Conservation (phyloP, 192 early-diverging fungal genomes). For the Backusella psychrophila region DNA sequence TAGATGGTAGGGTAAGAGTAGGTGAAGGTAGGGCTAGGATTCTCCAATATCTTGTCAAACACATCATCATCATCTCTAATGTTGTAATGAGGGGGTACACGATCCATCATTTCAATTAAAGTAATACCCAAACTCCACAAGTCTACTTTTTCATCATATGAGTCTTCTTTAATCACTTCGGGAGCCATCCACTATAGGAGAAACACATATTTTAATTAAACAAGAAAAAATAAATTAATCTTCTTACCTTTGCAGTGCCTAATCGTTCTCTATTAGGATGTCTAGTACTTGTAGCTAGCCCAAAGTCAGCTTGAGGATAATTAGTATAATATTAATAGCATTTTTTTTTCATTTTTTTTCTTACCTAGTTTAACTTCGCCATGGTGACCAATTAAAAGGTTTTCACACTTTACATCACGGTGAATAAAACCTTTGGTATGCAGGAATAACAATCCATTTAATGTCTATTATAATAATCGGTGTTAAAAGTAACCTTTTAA, state of each 20-base stretch:
- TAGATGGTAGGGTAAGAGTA: slow-evolving; percentile 35
- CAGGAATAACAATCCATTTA: slow-evolving; percentile 32
- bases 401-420: slow-evolving; percentile 43
- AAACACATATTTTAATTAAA: background rate
- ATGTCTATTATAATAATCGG: slow-evolving; percentile 16
- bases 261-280: slow-evolving; percentile 34
- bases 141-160: slow-evolving; percentile 36
- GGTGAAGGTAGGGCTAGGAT: slow-evolving; percentile 34
- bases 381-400: slow-evolving; percentile 31
- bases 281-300: slow-evolving; percentile 25
- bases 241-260: slow-evolving; percentile 37
- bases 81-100: slow-evolving; percentile 40
- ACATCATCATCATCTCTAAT: slow-evolving; percentile 23
- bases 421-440: slow-evolving; percentile 37
- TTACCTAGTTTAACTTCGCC: slow-evolving; percentile 40
- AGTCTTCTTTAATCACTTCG: slow-evolving; percentile 35
- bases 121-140: slow-evolving; percentile 41
- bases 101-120: slow-evolving; percentile 46
- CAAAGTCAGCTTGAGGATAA: slow-evolving; percentile 30
- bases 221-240: background rate
- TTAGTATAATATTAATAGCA: background rate
- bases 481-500: no score
- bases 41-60: slow-evolving; percentile 19
- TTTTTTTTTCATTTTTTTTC: background rate
- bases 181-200: slow-evolving; percentile 40